Percentiles rank a stretch among this genome's conserved stretches.
Conservation (phyloP, 306 rosid species). For the Parietaria judaica region DNA sequence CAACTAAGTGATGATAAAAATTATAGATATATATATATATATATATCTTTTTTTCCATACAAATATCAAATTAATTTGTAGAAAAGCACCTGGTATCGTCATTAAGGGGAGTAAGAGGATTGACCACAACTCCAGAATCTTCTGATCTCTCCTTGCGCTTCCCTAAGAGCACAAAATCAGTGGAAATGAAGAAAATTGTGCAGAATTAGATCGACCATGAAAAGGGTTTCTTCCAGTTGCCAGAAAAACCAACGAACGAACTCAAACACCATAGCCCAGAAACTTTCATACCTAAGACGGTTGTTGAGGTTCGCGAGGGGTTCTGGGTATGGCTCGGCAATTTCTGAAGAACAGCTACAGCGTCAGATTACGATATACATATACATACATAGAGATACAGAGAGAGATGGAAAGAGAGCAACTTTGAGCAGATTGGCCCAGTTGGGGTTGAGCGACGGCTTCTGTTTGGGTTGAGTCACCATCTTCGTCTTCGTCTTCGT, state of each 20-base stretch:
- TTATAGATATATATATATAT: neutral
- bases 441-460: constrained; percentile 53
- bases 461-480: constrained; percentile 44
- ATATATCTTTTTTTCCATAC: neutral
- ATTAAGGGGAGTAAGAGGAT: constrained; percentile 63
- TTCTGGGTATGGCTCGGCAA: constrained; percentile 39
- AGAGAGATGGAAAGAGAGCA: neutral
- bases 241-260: neutral
- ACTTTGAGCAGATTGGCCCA: constrained; percentile 79
- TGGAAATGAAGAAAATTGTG: neutral
- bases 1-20: constrained; percentile 1
- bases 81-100: constrained; percentile 62
- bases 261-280: neutral
- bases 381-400: neutral
- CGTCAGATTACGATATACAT: neutral
- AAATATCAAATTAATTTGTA: neutral
- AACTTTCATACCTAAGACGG: constrained; percentile 45
- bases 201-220: neutral
- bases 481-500: constrained; percentile 12
- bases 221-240: neutral
- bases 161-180: constrained; percentile 36
- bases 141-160: constrained; percentile 65
- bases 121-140: constrained; percentile 29
- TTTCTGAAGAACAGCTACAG: constrained; percentile 35
- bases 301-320: constrained; percentile 9